Conservation (phyloP, 768 basidiomycete genomes). For the Macrolepiota fuliginosa region DNA sequence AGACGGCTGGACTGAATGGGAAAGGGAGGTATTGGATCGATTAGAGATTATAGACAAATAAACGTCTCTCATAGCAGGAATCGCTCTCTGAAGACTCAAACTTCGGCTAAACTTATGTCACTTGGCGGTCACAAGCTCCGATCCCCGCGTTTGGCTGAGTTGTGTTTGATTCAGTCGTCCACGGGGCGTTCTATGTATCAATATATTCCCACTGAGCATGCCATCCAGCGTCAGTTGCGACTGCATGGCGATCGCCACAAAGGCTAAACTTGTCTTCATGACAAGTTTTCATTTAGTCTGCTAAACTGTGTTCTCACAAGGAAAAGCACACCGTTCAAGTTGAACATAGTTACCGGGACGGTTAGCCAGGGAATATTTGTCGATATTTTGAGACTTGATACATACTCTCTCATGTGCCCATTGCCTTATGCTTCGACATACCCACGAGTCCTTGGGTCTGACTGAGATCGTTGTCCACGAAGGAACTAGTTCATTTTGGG, state of each 20-base stretch:
- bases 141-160: background rate
- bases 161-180: background rate
- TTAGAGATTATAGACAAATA: conserved; percentile 53
- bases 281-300: background rate
- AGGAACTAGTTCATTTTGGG: background rate
- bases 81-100: background rate
- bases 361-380: background rate
- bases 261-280: background rate
- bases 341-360: background rate
- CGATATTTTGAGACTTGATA: background rate
- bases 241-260: background rate
- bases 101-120: conserved; percentile 10
- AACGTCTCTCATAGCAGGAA: background rate
- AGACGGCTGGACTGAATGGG: conserved; percentile 79
- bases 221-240: background rate
- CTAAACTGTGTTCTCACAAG: background rate
- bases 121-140: conserved; percentile 1
- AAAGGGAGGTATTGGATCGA: conserved; percentile 69
- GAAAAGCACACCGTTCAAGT: background rate
- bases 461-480: background rate
- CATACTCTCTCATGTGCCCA: background rate
- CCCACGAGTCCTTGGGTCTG: background rate
- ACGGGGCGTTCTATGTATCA: background rate
- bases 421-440: background rate
- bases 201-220: background rate